Evolutionary conservation across 352 stramenopile species (phyloP), one percentile per base, ranked within the genome.

Genomic region (Pythium folliculosum): DNA sequence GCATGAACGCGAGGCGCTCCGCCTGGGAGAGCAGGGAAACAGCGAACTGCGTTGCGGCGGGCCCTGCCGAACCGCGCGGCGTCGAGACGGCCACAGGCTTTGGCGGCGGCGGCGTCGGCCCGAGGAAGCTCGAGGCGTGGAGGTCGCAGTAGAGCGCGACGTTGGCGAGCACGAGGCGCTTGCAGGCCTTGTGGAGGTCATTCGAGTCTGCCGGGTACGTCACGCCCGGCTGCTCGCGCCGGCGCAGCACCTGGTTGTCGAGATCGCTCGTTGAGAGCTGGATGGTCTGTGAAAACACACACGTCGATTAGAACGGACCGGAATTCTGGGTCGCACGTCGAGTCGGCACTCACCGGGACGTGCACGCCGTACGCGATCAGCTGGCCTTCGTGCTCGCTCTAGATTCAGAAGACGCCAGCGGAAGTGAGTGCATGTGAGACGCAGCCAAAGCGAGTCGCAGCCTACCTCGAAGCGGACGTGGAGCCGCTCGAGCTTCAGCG

Each of bases 381-480:
- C 8, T 70, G 73, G 1, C 71, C 71, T 16, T 77, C 76, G n/a
- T 73, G 68, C 19, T 78, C 73, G 27, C 75, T 82, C 83, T 91
- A 49, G 7, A 9, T 6, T 47, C 40, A 47, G 40, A 16, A 47
- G n/a, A n/a, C n/a, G n/a, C n/a, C 40, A n/a, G 12, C 22, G 6
- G 5, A 23, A 45, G 51, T 44, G n/a, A n/a, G n/a, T n/a, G n/a
- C n/a, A n/a, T n/a, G n/a, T n/a, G n/a, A n/a, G n/a, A n/a, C n/a
- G n/a, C n/a, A n/a, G n/a, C n/a, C n/a, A n/a, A n/a, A n/a, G n/a
- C n/a, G n/a, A n/a, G n/a, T n/a, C n/a, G n/a, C n/a, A n/a, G n/a
- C n/a, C n/a, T 61, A 92, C 85, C 80, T 94, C 83, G 23, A 91
- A 73, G 22, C 85, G 85, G 54, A 91, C 63, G 52, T 92, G 81